Evolutionary conservation across 768 basidiomycete genomes (phyloP).

Genomic region (Auriscalpium vulgare): DNA sequence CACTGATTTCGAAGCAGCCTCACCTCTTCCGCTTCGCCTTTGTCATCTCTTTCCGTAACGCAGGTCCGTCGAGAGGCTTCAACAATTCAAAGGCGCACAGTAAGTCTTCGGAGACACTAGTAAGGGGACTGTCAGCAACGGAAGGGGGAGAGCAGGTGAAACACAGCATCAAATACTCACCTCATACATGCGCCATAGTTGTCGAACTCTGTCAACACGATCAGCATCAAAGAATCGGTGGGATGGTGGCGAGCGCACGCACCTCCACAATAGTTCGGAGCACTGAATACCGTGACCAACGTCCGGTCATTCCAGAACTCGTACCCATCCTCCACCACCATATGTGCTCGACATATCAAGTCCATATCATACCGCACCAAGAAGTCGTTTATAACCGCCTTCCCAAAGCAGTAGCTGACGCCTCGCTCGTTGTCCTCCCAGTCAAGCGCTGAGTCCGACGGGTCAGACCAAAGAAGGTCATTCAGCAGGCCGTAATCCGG

Average conservation of each 20-base stretch:
- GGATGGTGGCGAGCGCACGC: constrained; percentile 25
- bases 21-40: constrained; percentile 98
- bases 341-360: constrained; percentile 97
- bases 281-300: constrained; percentile 96
- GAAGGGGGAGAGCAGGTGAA: no score
- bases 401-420: constrained; percentile 98
- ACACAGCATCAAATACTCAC: constrained; percentile 28
- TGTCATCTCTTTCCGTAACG: constrained; percentile 95
- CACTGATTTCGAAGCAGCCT: constrained; percentile 3
- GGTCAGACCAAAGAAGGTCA: constrained; percentile 97
- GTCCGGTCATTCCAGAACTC: constrained; percentile 99
- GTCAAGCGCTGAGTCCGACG: constrained; percentile 92
- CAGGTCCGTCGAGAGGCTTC: constrained; percentile 91
- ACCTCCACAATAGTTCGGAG: constrained; percentile 96
- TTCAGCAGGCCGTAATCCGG: constrained; percentile 97
- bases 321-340: constrained; percentile 99
- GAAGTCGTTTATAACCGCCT: constrained; percentile 95
- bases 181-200: constrained; percentile 96
- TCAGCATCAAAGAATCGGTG: constrained; percentile 12
- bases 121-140: background rate
- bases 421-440: constrained; percentile 99
- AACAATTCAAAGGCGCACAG: constrained; percentile 96
- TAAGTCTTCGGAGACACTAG: constrained; percentile 91
- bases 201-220: constrained; percentile 63
- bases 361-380: constrained; percentile 96